Evolutionary conservation across 1,284 basidiomycete species (phyloP).

Genomic region (Ustilago trichophora): DNA sequence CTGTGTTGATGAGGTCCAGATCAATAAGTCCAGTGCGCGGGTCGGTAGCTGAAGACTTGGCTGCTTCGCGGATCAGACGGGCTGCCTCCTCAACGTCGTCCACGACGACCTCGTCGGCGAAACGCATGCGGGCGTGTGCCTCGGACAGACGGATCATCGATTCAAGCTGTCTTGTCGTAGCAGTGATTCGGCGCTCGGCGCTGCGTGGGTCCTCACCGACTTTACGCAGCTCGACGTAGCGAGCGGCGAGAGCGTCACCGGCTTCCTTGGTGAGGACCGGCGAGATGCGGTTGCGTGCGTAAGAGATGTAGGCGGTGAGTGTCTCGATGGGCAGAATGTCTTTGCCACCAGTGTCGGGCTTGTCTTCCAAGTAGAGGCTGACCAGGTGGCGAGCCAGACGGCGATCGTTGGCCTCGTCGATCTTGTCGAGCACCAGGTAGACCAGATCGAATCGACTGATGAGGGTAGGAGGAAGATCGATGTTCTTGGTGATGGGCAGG

Average conservation of each 20-base stretch:
- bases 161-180: slow-evolving; percentile 95
- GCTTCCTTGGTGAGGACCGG: slow-evolving; percentile 90
- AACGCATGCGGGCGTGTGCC: slow-evolving; percentile 94
- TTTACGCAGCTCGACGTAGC: slow-evolving; percentile 93
- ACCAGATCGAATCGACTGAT: slow-evolving; percentile 97
- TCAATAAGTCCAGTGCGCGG: slow-evolving; percentile 95
- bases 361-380: slow-evolving; percentile 90
- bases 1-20: slow-evolving; percentile 93
- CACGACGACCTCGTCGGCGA: slow-evolving; percentile 83
- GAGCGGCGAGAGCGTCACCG: slow-evolving; percentile 81
- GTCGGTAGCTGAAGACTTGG: slow-evolving; percentile 80
- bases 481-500: slow-evolving; percentile 75
- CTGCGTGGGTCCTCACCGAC: slow-evolving; percentile 79
- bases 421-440: slow-evolving; percentile 94
- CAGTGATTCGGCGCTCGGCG: slow-evolving; percentile 92
- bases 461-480: slow-evolving; percentile 89
- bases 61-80: slow-evolving; percentile 91
- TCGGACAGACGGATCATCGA: slow-evolving; percentile 97
- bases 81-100: slow-evolving; percentile 89
- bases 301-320: slow-evolving; percentile 92
- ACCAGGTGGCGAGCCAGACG: slow-evolving; percentile 91
- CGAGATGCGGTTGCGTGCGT: slow-evolving; percentile 85
- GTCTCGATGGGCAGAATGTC: slow-evolving; percentile 87
- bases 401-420: slow-evolving; percentile 86
- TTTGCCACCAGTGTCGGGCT: slow-evolving; percentile 74